These are phyloP conservation scores for Collybia sordida DNA, from an alignment of 768 basidiomycete species.

Conservation along the genomic window DNA sequence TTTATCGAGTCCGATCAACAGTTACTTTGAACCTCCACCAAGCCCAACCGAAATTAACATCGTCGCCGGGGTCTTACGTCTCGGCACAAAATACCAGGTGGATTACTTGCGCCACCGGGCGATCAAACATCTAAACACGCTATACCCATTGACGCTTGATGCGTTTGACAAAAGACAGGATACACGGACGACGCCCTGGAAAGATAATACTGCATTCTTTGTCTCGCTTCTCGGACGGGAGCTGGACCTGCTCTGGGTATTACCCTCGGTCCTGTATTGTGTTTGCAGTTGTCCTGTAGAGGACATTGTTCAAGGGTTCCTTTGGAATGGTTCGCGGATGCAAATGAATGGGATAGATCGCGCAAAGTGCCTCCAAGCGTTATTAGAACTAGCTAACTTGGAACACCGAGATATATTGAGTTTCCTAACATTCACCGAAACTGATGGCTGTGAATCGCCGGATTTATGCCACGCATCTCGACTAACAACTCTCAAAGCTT, in stretches of 20 bases:
- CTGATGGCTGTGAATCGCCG: background rate
- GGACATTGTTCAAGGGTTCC: conserved; percentile 33
- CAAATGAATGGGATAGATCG: background rate
- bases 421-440: conserved; percentile 4
- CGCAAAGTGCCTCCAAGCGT: conserved; percentile 5
- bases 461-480: conserved; percentile 1
- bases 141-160: conserved; percentile 33
- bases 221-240: conserved; percentile 31
- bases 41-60: conserved; percentile 25
- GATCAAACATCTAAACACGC: conserved; percentile 30
- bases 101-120: conserved; percentile 31
- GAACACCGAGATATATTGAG: conserved; percentile 6
- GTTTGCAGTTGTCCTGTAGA: conserved; percentile 34
- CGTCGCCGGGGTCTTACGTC: conserved; percentile 33
- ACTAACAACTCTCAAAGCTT: background rate
- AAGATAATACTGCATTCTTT: conserved; percentile 39
- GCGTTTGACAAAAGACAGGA: conserved; percentile 32
- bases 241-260: conserved; percentile 32
- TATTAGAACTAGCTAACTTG: conserved; percentile 2
- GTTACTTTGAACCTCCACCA: conserved; percentile 35
- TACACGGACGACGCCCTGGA: conserved; percentile 33
- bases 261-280: conserved; percentile 36
- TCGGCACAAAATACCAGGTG: conserved; percentile 39
- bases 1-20: conserved; percentile 3
- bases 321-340: conserved; percentile 20